A percentile compares a stretch with the other conserved stretches of the same genome.
Conservation (phyloP, 345 rosid genomes). For the Lepidium sativum region DNA sequence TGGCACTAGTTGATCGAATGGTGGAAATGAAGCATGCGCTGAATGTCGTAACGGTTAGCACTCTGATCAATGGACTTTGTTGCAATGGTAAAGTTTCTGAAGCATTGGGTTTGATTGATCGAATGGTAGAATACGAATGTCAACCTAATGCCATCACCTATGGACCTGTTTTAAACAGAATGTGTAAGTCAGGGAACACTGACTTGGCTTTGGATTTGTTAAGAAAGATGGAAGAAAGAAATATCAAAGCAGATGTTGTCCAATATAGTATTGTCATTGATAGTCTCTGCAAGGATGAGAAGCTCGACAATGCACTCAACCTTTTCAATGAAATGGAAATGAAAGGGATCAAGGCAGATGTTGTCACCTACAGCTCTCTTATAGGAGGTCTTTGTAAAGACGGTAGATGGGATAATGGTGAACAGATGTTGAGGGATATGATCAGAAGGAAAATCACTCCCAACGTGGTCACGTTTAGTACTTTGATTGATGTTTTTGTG, state of each 20-base stretch:
- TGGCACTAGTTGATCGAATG: neutral
- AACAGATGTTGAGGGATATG: constrained; percentile 19
- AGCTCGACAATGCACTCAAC: neutral
- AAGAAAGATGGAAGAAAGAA: neutral
- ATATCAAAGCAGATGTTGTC: neutral
- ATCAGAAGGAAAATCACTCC: neutral
- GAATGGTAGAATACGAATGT: neutral
- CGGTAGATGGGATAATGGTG: constrained; percentile 12
- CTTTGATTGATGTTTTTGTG: constrained; percentile 8
- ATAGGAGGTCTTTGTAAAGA: neutral
- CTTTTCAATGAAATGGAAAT: neutral
- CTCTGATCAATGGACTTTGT: neutral
- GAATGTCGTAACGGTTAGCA: neutral
- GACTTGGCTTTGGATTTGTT: neutral
- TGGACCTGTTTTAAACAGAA: neutral
- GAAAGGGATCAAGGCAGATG: constrained; percentile 3
- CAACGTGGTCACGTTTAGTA: neutral
- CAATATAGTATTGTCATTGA: neutral
- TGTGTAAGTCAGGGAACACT: neutral
- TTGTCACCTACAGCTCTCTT: neutral
- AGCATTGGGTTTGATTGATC: neutral
- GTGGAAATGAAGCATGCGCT: neutral
- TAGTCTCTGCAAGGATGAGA: neutral
- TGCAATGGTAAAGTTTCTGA: neutral
- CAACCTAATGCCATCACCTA: neutral